Base-by-base conservation (phyloP, 2,329 filamentous ascomycete genomes). In the Epichloe glyceriae region DNA sequence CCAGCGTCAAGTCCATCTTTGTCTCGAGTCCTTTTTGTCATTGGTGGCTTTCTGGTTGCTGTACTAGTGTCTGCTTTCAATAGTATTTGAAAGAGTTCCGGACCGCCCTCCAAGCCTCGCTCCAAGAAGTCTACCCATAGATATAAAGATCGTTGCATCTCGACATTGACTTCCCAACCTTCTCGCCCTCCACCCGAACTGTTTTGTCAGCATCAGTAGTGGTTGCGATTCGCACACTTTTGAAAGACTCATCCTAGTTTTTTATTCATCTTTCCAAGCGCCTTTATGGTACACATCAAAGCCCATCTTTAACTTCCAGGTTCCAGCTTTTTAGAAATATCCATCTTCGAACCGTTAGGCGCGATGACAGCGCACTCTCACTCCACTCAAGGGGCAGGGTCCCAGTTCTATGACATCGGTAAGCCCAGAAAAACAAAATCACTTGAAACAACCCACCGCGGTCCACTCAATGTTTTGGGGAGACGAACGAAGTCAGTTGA, bases 401-500 rank as follows among this genome's bases (percentile, higher is more conserved):
- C 46, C 2, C 37, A 42, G 4, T 60, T 66, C 55, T 73, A 73
- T 67, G 71, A 73, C 54, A 71, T 74, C 54, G 71, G 71, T 73
- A 64, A 51, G 62, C 34, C 6, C 20, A 6, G 30, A 30, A 20
- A 15, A 14, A 11, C 30, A 14, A n/a, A 15, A 47, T 5, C n/a
- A 7, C 45, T 44, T 12, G 17, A 26, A 15, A 38, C 30, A 43
- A 22, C 12, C n/a, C n/a, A 22, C 30, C 6, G 37, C 4, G 14
- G 26, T 22, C 26, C 14, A 15, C 7, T 20, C 22, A 26, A 22
- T 22, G n/a, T 42, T 10, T 48, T 15, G n/a, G n/a, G n/a, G 6
- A 11, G 38, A n/a, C 26, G n/a, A 42, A 34, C 17, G 5, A 22
- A 42, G 17, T 43, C 26, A 20, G 35, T 35, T 52, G 34, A 52